These are phyloP conservation scores for Petunia hybrid DNA, from an alignment of 305 asterid genomes.

Conservation along the genomic window DNA sequence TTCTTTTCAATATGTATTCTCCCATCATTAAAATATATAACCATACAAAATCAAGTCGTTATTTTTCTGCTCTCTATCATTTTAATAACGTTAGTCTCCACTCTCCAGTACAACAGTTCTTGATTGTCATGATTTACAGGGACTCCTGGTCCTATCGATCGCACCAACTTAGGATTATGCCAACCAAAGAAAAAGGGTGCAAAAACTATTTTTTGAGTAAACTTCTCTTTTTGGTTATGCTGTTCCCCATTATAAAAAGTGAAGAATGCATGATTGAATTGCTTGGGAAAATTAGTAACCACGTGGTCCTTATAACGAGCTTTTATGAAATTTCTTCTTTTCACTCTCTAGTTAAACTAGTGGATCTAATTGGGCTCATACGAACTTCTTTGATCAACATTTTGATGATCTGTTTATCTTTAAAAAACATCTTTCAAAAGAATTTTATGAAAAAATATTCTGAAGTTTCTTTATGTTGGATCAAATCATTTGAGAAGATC, in stretches of 20 bases:
- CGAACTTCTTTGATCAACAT: too few relatives aligned
- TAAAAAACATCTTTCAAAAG: too few relatives aligned
- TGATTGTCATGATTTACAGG: not conserved
- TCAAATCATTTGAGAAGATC: too few relatives aligned
- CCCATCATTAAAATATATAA: too few relatives aligned
- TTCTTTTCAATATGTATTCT: not conserved
- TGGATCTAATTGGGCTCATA: too few relatives aligned
- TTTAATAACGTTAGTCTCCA: too few relatives aligned
- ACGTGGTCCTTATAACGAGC: not conserved
- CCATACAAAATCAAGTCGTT: not conserved
- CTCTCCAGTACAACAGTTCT: too few relatives aligned
- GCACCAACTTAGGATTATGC: not conserved
- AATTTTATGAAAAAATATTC: too few relatives aligned
- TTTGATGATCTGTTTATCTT: too few relatives aligned
- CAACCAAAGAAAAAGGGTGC: constrained; percentile 1
- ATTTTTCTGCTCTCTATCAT: not conserved
- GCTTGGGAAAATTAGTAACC: not conserved
- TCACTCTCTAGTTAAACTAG: too few relatives aligned
- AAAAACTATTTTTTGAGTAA: not conserved
- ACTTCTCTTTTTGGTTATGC: not conserved
- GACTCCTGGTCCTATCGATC: not conserved
- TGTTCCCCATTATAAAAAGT: not conserved
- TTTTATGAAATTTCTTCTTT: not conserved
- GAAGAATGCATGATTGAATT: constrained; percentile 3
- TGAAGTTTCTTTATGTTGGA: too few relatives aligned